phyloP scores from a whole-genome alignment of 768 basidiomycete genomes.

The Mycena amicta region DNA sequence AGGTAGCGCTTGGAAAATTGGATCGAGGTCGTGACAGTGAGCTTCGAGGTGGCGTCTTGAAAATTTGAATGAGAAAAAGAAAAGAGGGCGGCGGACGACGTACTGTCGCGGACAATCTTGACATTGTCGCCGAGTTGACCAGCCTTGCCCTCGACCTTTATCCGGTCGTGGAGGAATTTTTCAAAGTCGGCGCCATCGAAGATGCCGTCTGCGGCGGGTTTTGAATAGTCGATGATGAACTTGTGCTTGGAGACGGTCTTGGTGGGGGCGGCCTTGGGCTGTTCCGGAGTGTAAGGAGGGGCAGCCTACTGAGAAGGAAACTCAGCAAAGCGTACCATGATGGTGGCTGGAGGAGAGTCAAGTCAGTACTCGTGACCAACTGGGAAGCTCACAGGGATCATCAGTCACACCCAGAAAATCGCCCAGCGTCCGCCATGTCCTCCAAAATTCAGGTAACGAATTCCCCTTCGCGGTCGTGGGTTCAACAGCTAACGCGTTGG shows the following conservation, averaged over 20 bases:
- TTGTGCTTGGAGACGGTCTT: constrained; percentile 26
- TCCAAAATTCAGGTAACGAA: not conserved
- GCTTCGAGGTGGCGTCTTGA: constrained; percentile 67
- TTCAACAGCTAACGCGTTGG: not conserved
- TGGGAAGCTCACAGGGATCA: not conserved
- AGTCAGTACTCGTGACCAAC: not conserved
- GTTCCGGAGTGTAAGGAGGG: constrained; percentile 1
- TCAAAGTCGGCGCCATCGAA: constrained; percentile 65
- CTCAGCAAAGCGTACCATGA: constrained; percentile 2
- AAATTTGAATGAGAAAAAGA: constrained; percentile 4
- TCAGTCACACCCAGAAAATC: not conserved
- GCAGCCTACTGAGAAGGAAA: constrained; percentile 13
- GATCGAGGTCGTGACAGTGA: constrained; percentile 83
- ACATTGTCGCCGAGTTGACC: constrained; percentile 91
- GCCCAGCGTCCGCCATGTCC: not conserved
- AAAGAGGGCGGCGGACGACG: constrained; percentile 27
- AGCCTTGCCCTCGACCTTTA: constrained; percentile 90
- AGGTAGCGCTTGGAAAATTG: constrained; percentile 97
- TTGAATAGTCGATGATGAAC: constrained; percentile 24
- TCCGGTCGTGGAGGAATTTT: constrained; percentile 92
- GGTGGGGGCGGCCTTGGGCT: constrained; percentile 25
- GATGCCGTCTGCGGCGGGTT: constrained; percentile 45
- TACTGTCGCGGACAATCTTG: constrained; percentile 86
- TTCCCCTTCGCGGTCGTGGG: not conserved
- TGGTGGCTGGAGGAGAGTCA: constrained; percentile 1